phyloP scores from a whole-genome alignment of 2,329 filamentous ascomycete genomes.

The Sporothrix euskadiensis region DNA sequence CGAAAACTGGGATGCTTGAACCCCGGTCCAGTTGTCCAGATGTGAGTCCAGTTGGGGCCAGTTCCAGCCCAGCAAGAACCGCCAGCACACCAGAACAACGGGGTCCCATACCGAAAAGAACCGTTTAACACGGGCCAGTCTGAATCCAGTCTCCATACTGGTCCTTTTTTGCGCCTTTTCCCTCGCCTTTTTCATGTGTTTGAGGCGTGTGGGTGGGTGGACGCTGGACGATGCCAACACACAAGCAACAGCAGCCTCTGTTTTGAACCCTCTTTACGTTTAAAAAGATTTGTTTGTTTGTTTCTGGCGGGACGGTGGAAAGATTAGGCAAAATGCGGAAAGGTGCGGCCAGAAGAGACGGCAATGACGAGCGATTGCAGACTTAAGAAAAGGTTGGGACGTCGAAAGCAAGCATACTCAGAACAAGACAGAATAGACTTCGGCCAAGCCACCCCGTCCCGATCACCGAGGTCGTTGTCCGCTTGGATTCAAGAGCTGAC shows the following conservation, averaged over 20 bases:
- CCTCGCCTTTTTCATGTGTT: conserved; percentile 3
- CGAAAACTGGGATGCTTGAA: conserved; percentile 13
- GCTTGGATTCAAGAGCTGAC: conserved; percentile 2
- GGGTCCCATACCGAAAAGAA: conserved; percentile 6
- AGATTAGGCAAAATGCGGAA: conserved; percentile 26
- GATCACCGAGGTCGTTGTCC: conserved; percentile 15
- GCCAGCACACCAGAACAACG: conserved; percentile 6
- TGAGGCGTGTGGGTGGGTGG: background rate
- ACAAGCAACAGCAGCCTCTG: background rate
- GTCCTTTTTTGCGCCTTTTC: conserved; percentile 20
- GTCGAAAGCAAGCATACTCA: background rate
- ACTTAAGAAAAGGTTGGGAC: background rate
- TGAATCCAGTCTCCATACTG: background rate
- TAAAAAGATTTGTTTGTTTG: background rate
- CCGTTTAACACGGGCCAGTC: background rate
- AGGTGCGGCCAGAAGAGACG: conserved; percentile 22
- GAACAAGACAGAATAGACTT: background rate
- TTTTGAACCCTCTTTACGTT: background rate
- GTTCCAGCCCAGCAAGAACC: background rate
- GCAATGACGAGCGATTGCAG: conserved; percentile 6
- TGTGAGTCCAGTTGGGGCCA: background rate
- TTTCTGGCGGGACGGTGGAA: background rate
- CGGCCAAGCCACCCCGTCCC: conserved; percentile 8
- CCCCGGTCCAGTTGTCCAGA: background rate
- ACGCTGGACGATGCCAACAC: background rate